Base-by-base conservation (phyloP, 2,329 filamentous ascomycete genomes). In the Lithohypha guttulata region DNA sequence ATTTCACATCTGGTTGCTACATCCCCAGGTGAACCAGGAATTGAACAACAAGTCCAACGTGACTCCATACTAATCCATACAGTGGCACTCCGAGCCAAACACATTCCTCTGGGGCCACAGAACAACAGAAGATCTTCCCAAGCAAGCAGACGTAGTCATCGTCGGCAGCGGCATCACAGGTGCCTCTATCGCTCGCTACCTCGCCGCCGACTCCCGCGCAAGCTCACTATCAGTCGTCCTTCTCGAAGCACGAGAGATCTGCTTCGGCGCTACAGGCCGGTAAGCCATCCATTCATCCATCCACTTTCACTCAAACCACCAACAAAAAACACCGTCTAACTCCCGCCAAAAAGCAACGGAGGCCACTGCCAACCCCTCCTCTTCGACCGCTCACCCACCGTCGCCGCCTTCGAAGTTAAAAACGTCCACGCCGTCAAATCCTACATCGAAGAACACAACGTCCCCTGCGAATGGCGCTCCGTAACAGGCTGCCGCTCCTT, bases 351-450 rank as follows among this genome's bases (percentile, higher is more conserved):
- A n/a, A 11, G 14, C 38, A 31, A 33, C 26, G 41, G 44, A 26
- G 39, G 41, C 28, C 34, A 52, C 41, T 56, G 49, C 48, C 54
- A 73, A 2, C 61, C 76, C 1, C 79, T 47, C 9, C 40, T 49
- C 13, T 46, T 43, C 34, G 41, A 45, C n/a, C 38, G 34, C 7
- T 19, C 38, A 6, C 45, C 48, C 10, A 40, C 49, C 18, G 40
- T 51, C 14, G 45, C 44, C 4, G 39, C 39, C 5, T 51, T 51
- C 22, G 48, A 51, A 27, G 37, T 50, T 7, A 33, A 39, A 19
- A 51, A 51, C 15, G 44, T 29, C n/a, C 26, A 42, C 13, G 35
- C 34, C 4, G 39, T 51, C 21, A 33, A 40, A 22, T 36, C 39
- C 6, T 49, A 45, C 27, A 43, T 51, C 25, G 34, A 46, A 9